Percentiles rank a stretch among this genome's conserved stretches.
Evolutionary conservation across 345 rosid species (phyloP).

Genomic region (Bruguiera gymnorhiza): DNA sequence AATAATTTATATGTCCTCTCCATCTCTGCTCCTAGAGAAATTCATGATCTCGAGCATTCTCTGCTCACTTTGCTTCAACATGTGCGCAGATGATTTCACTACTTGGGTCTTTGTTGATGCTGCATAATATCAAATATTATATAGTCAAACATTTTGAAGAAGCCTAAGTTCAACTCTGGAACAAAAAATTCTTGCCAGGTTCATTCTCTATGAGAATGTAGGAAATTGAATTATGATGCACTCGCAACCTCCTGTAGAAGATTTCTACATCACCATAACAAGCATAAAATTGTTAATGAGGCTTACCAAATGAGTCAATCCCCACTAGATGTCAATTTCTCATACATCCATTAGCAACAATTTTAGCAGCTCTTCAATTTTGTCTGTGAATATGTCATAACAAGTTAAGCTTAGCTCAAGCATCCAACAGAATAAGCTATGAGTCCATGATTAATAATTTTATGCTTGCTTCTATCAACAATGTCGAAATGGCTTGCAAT

Average conservation of each 20-base stretch:
- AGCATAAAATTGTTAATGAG: background rate
- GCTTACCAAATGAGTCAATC: conserved; percentile 68
- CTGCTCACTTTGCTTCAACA: conserved; percentile 51
- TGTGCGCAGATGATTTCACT: conserved; percentile 38
- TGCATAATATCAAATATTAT: conserved; percentile 27
- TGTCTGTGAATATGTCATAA: conserved; percentile 42
- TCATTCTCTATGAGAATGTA: background rate
- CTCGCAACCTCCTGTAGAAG: background rate
- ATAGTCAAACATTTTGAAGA: background rate
- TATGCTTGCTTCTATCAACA: conserved; percentile 64
- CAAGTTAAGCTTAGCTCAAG: conserved; percentile 11
- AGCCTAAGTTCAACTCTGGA: background rate
- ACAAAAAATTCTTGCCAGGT: background rate
- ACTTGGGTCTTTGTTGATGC: conserved; percentile 56
- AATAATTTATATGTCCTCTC: background rate
- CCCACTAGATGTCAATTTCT: conserved; percentile 59
- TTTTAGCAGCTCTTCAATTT: conserved; percentile 72
- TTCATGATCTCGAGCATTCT: conserved; percentile 3
- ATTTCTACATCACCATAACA: background rate
- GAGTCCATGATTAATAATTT: background rate
- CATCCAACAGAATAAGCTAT: background rate
- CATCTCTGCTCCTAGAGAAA: background rate
- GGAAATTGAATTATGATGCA: background rate
- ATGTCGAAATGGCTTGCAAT: conserved; percentile 54
- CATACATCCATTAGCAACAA: conserved; percentile 72